These are phyloP conservation scores for Bretschneidera sinensis DNA, from an alignment of 345 rosid genomes.

Conservation along the genomic window DNA sequence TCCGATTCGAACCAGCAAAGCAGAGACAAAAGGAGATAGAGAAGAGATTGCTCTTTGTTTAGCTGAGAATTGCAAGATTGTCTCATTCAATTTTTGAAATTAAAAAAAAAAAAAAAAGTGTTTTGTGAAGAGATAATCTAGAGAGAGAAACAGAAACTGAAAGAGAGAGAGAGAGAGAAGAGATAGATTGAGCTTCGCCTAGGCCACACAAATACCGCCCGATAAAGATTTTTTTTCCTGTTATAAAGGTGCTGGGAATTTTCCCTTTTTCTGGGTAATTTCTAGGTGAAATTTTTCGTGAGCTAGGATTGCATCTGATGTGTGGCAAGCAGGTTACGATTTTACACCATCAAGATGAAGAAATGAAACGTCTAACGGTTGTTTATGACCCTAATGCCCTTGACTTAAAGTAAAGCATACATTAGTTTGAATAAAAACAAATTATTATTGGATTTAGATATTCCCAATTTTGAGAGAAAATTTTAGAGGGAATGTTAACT, in stretches of 20 bases:
- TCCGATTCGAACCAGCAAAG: conserved; percentile 15
- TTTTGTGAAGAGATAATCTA: conserved; percentile 65
- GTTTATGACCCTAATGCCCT: too few relatives aligned
- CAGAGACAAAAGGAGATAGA: conserved; percentile 1
- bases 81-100: not conserved
- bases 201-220: conserved; percentile 57
- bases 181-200: conserved; percentile 28
- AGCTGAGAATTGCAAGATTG: conserved; percentile 12
- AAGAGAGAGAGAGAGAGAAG: conserved; percentile 16
- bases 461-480: too few relatives aligned
- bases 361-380: too few relatives aligned
- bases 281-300: not conserved
- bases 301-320: not conserved
- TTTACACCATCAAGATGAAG: too few relatives aligned
- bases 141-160: conserved; percentile 29
- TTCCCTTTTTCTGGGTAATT: not conserved
- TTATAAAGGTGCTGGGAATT: not conserved
- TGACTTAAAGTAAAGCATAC: too few relatives aligned
- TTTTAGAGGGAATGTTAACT: too few relatives aligned
- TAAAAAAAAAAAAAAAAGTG: too few relatives aligned
- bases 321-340: too few relatives aligned
- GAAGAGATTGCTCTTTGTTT: not conserved
- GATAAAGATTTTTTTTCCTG: conserved; percentile 15
- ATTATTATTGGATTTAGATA: too few relatives aligned
- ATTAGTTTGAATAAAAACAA: too few relatives aligned